phyloP scores from a whole-genome alignment of 139 green algal genomes.

The Dunaliella primolecta region DNA sequence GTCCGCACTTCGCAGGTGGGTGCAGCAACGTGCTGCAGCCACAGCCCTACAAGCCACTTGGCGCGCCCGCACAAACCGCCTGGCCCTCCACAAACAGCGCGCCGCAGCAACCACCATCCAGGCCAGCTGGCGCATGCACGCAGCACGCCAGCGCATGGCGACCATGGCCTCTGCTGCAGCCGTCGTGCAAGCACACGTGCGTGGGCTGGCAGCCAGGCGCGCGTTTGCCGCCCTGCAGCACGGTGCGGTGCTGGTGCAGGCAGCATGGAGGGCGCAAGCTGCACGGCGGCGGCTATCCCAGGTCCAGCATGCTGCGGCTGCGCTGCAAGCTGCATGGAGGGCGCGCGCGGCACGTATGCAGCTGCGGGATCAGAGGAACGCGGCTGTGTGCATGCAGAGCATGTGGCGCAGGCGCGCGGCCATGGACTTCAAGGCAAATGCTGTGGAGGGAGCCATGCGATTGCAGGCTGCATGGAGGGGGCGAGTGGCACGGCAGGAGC shows the following conservation, averaged over 20 bases:
- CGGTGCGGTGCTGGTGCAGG: background rate
- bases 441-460: background rate
- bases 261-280: conserved; percentile 12
- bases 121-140: background rate
- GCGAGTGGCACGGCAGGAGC: conserved; percentile 16
- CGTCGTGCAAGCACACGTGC: background rate
- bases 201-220: background rate
- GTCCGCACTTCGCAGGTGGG: background rate
- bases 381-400: background rate
- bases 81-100: background rate
- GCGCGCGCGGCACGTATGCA: background rate
- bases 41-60: background rate
- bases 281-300: conserved; percentile 23
- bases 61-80: background rate
- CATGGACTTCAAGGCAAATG: background rate
- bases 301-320: background rate
- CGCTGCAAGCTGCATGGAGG: background rate
- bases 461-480: conserved; percentile 49
- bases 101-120: conserved; percentile 42
- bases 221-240: background rate
- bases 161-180: background rate
- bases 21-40: background rate
- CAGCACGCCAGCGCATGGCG: background rate
- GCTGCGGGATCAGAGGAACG: background rate
- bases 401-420: background rate